phyloP scores from a whole-genome alignment of 306 rosid species.

The Cucumis hystrix region DNA sequence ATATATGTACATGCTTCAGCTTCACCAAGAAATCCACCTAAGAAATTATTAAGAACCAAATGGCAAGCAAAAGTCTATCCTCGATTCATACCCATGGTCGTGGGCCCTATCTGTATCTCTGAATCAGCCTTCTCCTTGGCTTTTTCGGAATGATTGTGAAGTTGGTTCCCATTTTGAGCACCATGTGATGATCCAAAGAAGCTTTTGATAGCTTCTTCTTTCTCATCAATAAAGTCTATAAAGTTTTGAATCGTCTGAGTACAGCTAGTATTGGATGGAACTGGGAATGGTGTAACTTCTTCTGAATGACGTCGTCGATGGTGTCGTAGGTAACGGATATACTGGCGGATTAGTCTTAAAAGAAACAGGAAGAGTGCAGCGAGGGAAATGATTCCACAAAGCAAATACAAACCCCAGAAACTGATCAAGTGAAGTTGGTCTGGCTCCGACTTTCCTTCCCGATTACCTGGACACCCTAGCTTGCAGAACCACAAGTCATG shows the following conservation, averaged over 20 bases:
- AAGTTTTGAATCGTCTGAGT: slow-evolving; percentile 45
- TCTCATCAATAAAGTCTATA: slow-evolving; percentile 58
- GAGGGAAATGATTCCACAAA: slow-evolving; percentile 33
- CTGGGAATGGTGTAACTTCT: slow-evolving; percentile 14
- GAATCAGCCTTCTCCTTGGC: neutral
- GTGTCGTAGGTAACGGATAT: slow-evolving; percentile 32
- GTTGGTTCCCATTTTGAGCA: neutral
- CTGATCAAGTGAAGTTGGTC: slow-evolving; percentile 55
- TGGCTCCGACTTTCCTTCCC: slow-evolving; percentile 25
- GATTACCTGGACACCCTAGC: slow-evolving; percentile 55
- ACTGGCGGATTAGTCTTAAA: slow-evolving; percentile 41
- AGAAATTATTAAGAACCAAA: neutral
- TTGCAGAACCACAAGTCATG: slow-evolving; percentile 64
- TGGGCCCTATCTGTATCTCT: neutral
- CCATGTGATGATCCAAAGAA: slow-evolving; percentile 19
- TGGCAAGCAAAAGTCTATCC: neutral
- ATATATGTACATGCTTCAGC: neutral
- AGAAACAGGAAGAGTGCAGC: slow-evolving; percentile 40
- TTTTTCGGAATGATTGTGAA: neutral
- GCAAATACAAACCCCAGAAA: slow-evolving; percentile 85
- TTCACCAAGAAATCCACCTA: neutral
- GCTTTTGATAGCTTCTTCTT: slow-evolving; percentile 78
- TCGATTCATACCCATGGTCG: neutral
- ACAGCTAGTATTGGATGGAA: slow-evolving; percentile 21
- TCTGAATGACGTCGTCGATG: slow-evolving; percentile 26